These are phyloP conservation scores for Suillus americanus DNA, from an alignment of 768 basidiomycete genomes.

Conservation along the genomic window DNA sequence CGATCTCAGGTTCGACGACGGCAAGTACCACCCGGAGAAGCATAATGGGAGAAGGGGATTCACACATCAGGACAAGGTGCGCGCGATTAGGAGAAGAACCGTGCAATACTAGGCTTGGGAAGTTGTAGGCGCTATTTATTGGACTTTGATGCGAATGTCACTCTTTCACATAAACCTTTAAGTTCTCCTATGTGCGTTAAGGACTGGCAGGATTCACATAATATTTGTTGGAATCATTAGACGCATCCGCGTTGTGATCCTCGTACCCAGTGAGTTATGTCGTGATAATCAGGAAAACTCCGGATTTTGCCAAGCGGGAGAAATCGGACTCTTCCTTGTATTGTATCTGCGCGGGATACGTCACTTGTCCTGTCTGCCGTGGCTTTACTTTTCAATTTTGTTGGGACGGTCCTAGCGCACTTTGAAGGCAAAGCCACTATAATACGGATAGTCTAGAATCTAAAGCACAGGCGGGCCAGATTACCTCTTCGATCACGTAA, in stretches of 20 bases:
- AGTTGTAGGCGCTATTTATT: not conserved
- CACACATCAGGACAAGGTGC: conserved; percentile 1
- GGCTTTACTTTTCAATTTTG: not conserved
- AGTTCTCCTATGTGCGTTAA: not conserved
- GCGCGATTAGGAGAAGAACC: not conserved
- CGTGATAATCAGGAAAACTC: too few relatives aligned
- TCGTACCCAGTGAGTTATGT: not conserved
- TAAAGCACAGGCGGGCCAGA: not conserved
- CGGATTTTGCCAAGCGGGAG: not conserved
- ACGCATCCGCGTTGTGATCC: not conserved
- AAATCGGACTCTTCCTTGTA: not conserved
- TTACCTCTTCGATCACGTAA: not conserved
- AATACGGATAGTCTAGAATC: not conserved
- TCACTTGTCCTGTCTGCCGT: not conserved
- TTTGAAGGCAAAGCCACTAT: not conserved
- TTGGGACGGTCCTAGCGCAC: not conserved
- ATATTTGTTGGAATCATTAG: not conserved
- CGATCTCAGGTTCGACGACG: conserved; percentile 8
- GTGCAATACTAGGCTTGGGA: not conserved
- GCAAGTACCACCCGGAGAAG: conserved; percentile 8
- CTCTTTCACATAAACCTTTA: not conserved
- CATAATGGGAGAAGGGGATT: not conserved
- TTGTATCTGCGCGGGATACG: not conserved
- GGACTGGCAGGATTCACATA: not conserved
- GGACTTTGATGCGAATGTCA: conserved; percentile 8